Base-by-base conservation (phyloP, 2,329 filamentous ascomycete species). In the Fusarium penzigii region DNA sequence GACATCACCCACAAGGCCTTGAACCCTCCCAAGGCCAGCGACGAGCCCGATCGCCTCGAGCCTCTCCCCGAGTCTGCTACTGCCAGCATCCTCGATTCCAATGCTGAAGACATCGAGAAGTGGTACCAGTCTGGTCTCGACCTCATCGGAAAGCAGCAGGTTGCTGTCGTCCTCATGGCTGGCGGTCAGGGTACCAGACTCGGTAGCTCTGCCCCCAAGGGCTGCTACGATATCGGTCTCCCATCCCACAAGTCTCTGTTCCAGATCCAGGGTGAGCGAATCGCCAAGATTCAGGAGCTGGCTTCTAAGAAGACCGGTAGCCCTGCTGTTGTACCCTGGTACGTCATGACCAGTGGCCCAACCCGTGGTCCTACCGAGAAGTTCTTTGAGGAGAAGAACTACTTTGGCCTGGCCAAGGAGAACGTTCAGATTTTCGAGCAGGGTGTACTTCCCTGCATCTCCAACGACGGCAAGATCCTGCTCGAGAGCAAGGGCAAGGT, bases 331-430 rank as follows among this genome's bases (percentile, higher is more conserved):
- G 86, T 97, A 40, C 94, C 94, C 12, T 99, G 94, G 94, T 99
- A 99, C 76, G 91, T 99, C 73, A 99, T 99, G 94, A 99, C 94
- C 66, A 96, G 91, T 67, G 94, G 94, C 5, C 94, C 94, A 42
- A 99, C 94, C 8, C 85, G 92, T 62, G 85, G 85, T 56, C 90
- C 92, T 39, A 99, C 94, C n/a, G 89, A 96, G 78, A 80, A 88
- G 56, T 99, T 94, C 79, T 97, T 99, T 74, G 77, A 89, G 70
- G 81, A 96, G 73, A 82, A 97, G 78, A 83, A 84, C 52, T 97
- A 92, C 79, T 99, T 99, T 72, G 94, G 94, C 6, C 77, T 99
- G 54, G 81, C 87, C 62, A 83, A 89, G 74, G 85, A 88, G 71
- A 94, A 99, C 68, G 88, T 99, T 55, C 75, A 88, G 62, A 89